Evolutionary conservation across 192 early-diverging fungal species (phyloP).

Genomic region (Coemansia sp.): DNA sequence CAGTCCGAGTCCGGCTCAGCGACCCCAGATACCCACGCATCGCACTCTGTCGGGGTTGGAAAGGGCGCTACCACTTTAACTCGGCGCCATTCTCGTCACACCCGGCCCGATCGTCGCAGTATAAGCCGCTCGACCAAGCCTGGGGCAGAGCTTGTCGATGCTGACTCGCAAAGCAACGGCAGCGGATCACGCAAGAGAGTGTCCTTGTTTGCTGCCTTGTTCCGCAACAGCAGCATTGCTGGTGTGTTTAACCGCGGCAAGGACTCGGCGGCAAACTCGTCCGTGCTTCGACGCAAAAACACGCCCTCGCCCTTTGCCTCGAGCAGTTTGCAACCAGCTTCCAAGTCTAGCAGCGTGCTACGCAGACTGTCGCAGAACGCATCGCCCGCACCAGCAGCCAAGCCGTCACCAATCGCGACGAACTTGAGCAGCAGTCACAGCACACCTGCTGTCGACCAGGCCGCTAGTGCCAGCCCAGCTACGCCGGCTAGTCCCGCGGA

Average conservation of each 20-base stretch:
- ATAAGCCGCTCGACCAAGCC: slow-evolving; percentile 33
- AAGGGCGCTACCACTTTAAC: slow-evolving; percentile 26
- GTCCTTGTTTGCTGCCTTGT: slow-evolving; percentile 75
- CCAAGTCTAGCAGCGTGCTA: slow-evolving; percentile 33
- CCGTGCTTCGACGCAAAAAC: slow-evolving; percentile 45
- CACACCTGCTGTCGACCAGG: slow-evolving; percentile 1
- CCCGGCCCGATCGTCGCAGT: slow-evolving; percentile 57
- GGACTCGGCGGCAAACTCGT: slow-evolving; percentile 19
- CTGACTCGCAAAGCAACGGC: slow-evolving; percentile 28
- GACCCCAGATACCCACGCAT: slow-evolving; percentile 28
- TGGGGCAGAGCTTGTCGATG: slow-evolving; percentile 23
- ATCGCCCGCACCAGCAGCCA: slow-evolving; percentile 9
- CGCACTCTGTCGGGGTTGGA: slow-evolving; percentile 19
- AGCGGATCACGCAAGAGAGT: slow-evolving; percentile 67
- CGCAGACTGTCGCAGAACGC: slow-evolving; percentile 30
- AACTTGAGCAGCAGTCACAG: slow-evolving; percentile 11
- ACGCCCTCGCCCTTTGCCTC: slow-evolving; percentile 43
- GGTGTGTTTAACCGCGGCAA: slow-evolving; percentile 29
- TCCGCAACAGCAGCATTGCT: slow-evolving; percentile 45
- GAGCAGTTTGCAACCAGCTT: slow-evolving; percentile 25
- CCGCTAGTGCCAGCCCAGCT: slow-evolving; percentile 2
- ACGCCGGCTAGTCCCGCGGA: slow-evolving; percentile 14
- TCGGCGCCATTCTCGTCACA: slow-evolving; percentile 52
- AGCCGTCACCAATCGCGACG: slow-evolving; percentile 10
- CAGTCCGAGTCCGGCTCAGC: slow-evolving; percentile 56